phyloP scores from a whole-genome alignment of 768 basidiomycete species.

The Clathrus columnatus region DNA sequence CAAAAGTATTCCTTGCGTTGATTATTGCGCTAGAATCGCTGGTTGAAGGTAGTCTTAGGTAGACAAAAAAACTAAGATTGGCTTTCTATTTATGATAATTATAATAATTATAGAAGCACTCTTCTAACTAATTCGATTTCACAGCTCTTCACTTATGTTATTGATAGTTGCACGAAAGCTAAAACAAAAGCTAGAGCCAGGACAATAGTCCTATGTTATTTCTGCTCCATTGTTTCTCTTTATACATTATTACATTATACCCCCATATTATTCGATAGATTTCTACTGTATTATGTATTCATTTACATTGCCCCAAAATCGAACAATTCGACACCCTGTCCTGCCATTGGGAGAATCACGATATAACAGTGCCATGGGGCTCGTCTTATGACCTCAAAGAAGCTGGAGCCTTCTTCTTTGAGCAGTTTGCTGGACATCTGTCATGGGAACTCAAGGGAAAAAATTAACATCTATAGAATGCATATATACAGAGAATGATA shows the following conservation, averaged over 20 bases:
- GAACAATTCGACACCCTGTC: background rate
- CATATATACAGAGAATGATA: too few species aligned
- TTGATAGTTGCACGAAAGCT: constrained; percentile 40
- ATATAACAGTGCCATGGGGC: background rate
- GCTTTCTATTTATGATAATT: too few species aligned
- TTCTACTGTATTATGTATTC: background rate
- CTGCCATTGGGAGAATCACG: background rate
- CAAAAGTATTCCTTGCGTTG: constrained; percentile 88
- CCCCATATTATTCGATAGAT: background rate
- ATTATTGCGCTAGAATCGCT: constrained; percentile 74
- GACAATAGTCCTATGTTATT: background rate
- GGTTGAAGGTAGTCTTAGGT: constrained; percentile 79
- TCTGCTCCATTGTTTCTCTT: background rate
- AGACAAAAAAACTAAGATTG: constrained; percentile 67
- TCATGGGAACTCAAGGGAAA: too few species aligned
- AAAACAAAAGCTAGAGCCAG: background rate
- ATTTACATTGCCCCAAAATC: background rate
- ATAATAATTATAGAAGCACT: background rate
- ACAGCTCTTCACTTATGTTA: constrained; percentile 86
- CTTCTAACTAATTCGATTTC: constrained; percentile 1
- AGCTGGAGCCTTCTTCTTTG: too few species aligned
- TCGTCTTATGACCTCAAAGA: background rate
- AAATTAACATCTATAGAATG: too few species aligned
- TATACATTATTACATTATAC: background rate
- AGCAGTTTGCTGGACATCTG: too few species aligned